Conservation (phyloP, 176 grass and related monocot genomes). For the Paspalum notatum region DNA sequence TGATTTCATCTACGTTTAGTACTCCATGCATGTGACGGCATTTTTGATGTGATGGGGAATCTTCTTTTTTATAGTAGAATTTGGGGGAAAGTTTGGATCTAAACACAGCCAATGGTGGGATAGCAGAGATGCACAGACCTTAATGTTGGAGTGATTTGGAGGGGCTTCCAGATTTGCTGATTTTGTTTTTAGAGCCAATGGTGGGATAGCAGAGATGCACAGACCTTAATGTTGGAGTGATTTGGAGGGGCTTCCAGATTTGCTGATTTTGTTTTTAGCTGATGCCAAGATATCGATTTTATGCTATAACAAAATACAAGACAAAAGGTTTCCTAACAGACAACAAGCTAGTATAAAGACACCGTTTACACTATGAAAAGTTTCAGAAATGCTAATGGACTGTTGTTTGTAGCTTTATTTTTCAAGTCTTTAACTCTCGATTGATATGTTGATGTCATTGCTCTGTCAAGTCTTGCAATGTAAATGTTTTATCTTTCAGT, state of each 20-base stretch:
- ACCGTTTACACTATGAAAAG: neutral
- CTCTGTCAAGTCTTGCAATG: neutral
- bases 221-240: constrained; percentile 42
- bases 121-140: constrained; percentile 25
- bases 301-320: neutral
- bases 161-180: neutral
- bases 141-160: constrained; percentile 45
- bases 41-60: too few species aligned
- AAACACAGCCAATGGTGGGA: constrained; percentile 22
- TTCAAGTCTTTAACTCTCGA: neutral
- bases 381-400: neutral
- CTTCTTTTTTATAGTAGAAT: too few species aligned
- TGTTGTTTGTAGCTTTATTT: neutral
- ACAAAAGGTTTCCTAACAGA: neutral
- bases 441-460: neutral
- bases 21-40: too few species aligned
- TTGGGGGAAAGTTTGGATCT: too few species aligned
- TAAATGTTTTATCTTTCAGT: neutral
- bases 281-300: neutral
- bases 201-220: constrained; percentile 18
- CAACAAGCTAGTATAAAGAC: neutral
- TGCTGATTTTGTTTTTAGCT: neutral
- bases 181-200: constrained; percentile 17
- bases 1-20: too few species aligned
- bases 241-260: neutral